Evolutionary conservation across 2,329 filamentous ascomycete species (phyloP), one percentile per base, ranked within the genome.

Genomic region (Exophiala calicioides): DNA sequence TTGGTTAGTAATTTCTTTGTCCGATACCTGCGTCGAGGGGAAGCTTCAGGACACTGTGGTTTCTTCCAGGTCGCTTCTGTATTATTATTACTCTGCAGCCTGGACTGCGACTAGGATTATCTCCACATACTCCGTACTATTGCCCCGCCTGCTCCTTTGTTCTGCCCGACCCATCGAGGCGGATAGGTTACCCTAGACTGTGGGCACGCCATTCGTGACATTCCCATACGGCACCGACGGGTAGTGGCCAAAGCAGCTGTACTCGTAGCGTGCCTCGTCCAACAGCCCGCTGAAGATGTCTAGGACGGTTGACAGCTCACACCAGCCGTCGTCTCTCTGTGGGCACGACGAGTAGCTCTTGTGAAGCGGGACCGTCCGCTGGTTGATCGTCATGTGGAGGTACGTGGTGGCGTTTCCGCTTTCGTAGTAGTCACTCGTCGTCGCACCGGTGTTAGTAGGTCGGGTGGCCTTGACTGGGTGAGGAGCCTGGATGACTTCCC

Each of bases 351-450:
- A 66, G 51, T 87, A 82, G 59, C 82, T 88, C 49, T 65, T 65
- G 5, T 85, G 82, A 1, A 90, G 69, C 1, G 86, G 86, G 1
- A 90, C 60, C 0, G 85, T 90, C 21, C 86, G 74, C 67, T 88
- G 85, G 63, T 88, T 88, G 33, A 88, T 73, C 2, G 88, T 66
- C 59, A 90, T 86, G 63, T 88, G 85, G 4, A 90, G 73, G 63
- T 90, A 90, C 42, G 71, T 79, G 0, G 84, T 88, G 59, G 80
- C 72, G 1, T 62, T 64, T 3, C 76, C 79, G 0, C 72, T 66
- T 3, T 68, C 62, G 52, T 84, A 85, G 5, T 74, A 70, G 27
- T 60, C 49, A 1, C 44, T 40, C 7, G 44, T 35, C 1, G 47
- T 43, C 10, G 50, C 46, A 30, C 54, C 52, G 5, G 60, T 44